A percentile compares a stretch with the other conserved stretches of the same genome.
These are phyloP conservation scores for Melastoma malabathricum DNA, from an alignment of 345 rosid species.

Conservation along the genomic window DNA sequence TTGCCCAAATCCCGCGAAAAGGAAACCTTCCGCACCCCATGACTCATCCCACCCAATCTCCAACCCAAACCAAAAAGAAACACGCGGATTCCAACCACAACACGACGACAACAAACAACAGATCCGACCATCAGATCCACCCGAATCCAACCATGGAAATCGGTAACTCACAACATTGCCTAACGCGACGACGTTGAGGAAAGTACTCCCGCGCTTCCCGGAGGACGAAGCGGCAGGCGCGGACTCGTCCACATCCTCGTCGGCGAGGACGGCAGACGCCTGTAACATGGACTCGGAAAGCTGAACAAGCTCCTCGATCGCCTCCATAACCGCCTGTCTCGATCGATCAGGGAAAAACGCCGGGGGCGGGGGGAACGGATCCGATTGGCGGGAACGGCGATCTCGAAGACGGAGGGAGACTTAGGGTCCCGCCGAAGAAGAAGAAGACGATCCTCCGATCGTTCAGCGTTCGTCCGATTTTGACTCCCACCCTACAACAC, in stretches of 20 bases:
- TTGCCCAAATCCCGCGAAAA: too few relatives aligned
- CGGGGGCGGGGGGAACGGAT: not conserved
- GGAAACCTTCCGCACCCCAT: too few relatives aligned
- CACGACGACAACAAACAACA: not conserved
- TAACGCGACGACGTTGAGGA: constrained; percentile 69
- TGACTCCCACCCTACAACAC: too few relatives aligned
- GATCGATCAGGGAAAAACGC: constrained; percentile 1
- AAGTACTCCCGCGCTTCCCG: constrained; percentile 52
- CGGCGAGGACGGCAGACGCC: constrained; percentile 81
- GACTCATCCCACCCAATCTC: too few relatives aligned
- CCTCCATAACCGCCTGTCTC: constrained; percentile 43
- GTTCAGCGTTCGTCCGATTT: too few relatives aligned
- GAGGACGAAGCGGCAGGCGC: constrained; percentile 26
- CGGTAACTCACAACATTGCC: constrained; percentile 75
- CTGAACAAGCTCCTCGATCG: constrained; percentile 82
- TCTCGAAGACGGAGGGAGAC: too few relatives aligned
- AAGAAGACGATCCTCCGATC: too few relatives aligned
- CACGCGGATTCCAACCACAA: too few relatives aligned
- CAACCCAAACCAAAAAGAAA: too few relatives aligned
- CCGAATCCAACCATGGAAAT: not conserved
- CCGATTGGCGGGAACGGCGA: not conserved
- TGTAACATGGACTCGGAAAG: constrained; percentile 87
- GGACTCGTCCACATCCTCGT: constrained; percentile 70
- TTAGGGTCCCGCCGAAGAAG: too few relatives aligned
- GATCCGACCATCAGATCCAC: not conserved